Conservation (phyloP, 192 early-diverging fungal species). For the Coemansia sp. region DNA sequence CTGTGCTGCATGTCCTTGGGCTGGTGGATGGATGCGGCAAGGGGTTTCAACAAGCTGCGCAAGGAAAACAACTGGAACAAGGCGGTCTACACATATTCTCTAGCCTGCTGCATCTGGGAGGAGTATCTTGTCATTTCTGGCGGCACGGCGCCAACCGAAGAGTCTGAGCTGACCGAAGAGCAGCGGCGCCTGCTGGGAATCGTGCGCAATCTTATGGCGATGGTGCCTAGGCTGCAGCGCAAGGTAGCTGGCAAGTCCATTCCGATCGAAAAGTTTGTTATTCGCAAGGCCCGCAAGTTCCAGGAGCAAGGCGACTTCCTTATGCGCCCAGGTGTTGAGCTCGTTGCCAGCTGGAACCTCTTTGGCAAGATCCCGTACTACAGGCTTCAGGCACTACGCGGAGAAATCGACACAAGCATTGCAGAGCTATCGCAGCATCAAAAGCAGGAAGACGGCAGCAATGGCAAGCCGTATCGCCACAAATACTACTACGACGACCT, state of each 20-base stretch:
- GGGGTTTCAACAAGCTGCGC: conserved; percentile 62
- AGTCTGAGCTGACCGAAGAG: conserved; percentile 7
- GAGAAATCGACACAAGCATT: conserved; percentile 52
- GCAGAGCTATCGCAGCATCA: conserved; percentile 30
- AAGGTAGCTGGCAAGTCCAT: conserved; percentile 84
- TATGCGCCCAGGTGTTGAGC: conserved; percentile 73
- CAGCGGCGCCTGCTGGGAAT: conserved; percentile 42
- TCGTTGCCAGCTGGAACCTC: conserved; percentile 68
- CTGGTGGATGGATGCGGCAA: conserved; percentile 59
- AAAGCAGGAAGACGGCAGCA: conserved; percentile 26
- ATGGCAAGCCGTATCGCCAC: conserved; percentile 38
- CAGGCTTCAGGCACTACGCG: conserved; percentile 44
- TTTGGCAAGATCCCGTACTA: conserved; percentile 67
- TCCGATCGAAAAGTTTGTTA: conserved; percentile 84
- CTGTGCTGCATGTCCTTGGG: conserved; percentile 61
- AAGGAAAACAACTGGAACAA: conserved; percentile 85
- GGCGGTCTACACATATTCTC: conserved; percentile 73
- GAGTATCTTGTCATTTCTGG: conserved; percentile 28
- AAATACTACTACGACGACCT: conserved; percentile 70
- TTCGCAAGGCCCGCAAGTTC: conserved; percentile 79
- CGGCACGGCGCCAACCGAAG: conserved; percentile 7
- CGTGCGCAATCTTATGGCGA: conserved; percentile 60
- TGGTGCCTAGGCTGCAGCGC: conserved; percentile 64
- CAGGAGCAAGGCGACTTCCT: conserved; percentile 62
- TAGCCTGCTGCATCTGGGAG: conserved; percentile 62